Conservation (phyloP, 495 filamentous ascomycete genomes). For the Aspergillus homomorphus region DNA sequence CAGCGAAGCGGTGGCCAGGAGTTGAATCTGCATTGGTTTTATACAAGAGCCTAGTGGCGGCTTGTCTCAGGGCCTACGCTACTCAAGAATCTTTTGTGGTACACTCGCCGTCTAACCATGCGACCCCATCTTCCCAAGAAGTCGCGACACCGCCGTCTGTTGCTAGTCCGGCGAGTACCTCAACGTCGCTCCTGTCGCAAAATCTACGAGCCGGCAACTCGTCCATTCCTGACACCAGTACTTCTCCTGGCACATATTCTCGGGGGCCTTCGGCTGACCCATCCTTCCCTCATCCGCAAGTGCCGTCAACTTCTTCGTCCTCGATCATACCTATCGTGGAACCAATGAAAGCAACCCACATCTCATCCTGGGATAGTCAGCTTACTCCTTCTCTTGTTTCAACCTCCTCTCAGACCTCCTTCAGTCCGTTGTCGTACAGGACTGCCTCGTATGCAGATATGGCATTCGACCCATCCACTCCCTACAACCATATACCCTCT, state of each 20-base stretch:
- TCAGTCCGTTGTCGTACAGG: slow-evolving; percentile 24
- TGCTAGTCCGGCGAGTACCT: slow-evolving; percentile 45
- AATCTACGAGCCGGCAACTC: slow-evolving; percentile 24
- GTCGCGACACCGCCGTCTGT: slow-evolving; percentile 49
- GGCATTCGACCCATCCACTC: slow-evolving; percentile 41
- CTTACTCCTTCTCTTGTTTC: slow-evolving; percentile 21
- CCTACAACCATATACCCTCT: slow-evolving; percentile 45
- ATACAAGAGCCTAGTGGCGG: slow-evolving; percentile 74
- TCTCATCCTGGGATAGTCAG: slow-evolving; percentile 20
- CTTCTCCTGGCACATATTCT: slow-evolving; percentile 34
- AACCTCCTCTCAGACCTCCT: slow-evolving; percentile 17
- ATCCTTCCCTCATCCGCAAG: slow-evolving; percentile 22
- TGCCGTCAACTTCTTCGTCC: slow-evolving; percentile 16
- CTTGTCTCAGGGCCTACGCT: slow-evolving; percentile 79
- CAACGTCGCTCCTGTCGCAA: slow-evolving; percentile 39
- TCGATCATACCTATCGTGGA: slow-evolving; percentile 21
- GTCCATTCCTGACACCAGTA: slow-evolving; percentile 31
- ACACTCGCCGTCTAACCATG: slow-evolving; percentile 55
- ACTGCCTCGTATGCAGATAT: slow-evolving; percentile 29
- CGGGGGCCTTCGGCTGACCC: slow-evolving; percentile 41
- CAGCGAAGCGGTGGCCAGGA: slow-evolving; percentile 84
- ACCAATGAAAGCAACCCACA: slow-evolving; percentile 19
- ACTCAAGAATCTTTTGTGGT: slow-evolving; percentile 64
- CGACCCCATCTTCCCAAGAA: slow-evolving; percentile 46
- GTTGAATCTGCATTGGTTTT: slow-evolving; percentile 77